Conservation (phyloP, 1,139 yeast species). For the Candida albicans region DNA sequence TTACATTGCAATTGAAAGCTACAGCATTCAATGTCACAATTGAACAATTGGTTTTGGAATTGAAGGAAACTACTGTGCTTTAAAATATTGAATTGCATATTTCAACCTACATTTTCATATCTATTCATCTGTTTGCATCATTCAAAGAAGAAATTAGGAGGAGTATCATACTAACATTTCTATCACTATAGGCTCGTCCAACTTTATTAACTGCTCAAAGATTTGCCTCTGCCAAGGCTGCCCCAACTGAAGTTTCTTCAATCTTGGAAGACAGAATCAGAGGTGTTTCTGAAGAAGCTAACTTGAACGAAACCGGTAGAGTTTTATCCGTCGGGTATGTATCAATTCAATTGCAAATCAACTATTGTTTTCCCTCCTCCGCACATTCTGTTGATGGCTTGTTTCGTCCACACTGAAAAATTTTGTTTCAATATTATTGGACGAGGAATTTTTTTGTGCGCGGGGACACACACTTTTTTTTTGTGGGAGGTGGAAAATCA, state of each 20-base stretch:
- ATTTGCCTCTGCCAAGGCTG: constrained; percentile 96
- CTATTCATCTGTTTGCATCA: not conserved
- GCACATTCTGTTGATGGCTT: not conserved
- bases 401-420: constrained; percentile 1
- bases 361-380: not conserved
- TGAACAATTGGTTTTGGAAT: no score
- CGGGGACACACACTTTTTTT: constrained; percentile 3
- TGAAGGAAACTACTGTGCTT: no score
- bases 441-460: constrained; percentile 5
- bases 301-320: constrained; percentile 99
- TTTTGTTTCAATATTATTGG: constrained; percentile 10
- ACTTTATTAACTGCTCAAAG: constrained; percentile 63
- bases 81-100: not conserved
- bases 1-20: no score
- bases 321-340: constrained; percentile 95
- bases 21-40: no score
- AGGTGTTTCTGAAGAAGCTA: constrained; percentile 97
- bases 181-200: constrained; percentile 63
- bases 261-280: constrained; percentile 99
- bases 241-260: constrained; percentile 99
- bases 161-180: constrained; percentile 16
- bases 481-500: not conserved
- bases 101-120: not conserved
- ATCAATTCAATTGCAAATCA: constrained; percentile 5
- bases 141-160: not conserved